Evolutionary conservation across 352 stramenopile genomes (phyloP).

Genomic region (Phytopythium sindhum): DNA sequence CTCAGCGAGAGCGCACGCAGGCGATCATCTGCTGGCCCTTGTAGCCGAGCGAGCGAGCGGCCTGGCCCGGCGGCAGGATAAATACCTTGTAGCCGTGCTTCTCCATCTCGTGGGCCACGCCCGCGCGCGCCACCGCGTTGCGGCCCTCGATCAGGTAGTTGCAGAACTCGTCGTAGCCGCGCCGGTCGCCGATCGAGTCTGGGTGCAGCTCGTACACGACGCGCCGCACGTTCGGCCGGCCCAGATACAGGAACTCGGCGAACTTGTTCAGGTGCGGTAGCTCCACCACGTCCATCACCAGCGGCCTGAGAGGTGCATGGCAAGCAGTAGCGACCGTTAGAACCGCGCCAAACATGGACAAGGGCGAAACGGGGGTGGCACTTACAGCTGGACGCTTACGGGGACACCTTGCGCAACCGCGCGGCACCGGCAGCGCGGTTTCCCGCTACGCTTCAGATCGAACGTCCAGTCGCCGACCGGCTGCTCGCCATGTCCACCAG

Average conservation of each 20-base stretch:
- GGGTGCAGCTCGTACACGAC: slow-evolving; percentile 59
- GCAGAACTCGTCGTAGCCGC: slow-evolving; percentile 51
- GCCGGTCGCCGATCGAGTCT: slow-evolving; percentile 32
- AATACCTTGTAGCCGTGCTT: slow-evolving; percentile 66
- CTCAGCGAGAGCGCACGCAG: slow-evolving; percentile 43
- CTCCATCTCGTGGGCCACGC: slow-evolving; percentile 54
- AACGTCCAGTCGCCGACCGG: slow-evolving; percentile 31
- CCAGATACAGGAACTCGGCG: slow-evolving; percentile 60
- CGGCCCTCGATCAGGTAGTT: slow-evolving; percentile 50
- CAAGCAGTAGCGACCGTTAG: not conserved
- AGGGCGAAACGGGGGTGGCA: slow-evolving; percentile 10
- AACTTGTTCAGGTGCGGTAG: slow-evolving; percentile 52
- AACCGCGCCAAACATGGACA: not conserved
- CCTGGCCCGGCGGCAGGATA: slow-evolving; percentile 55
- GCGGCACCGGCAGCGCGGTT: slow-evolving; percentile 45
- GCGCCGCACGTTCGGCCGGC: slow-evolving; percentile 35
- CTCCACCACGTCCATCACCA: slow-evolving; percentile 52
- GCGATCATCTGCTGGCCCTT: slow-evolving; percentile 56
- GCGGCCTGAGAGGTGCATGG: slow-evolving; percentile 27
- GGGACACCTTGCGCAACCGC: slow-evolving; percentile 29
- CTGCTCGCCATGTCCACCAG: slow-evolving; percentile 2
- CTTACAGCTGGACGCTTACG: slow-evolving; percentile 24
- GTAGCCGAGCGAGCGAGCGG: slow-evolving; percentile 55
- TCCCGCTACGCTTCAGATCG: slow-evolving; percentile 47
- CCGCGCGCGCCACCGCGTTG: slow-evolving; percentile 34